Base-by-base conservation (phyloP, 768 basidiomycete species). In the Chlorophyllum brunneum region DNA sequence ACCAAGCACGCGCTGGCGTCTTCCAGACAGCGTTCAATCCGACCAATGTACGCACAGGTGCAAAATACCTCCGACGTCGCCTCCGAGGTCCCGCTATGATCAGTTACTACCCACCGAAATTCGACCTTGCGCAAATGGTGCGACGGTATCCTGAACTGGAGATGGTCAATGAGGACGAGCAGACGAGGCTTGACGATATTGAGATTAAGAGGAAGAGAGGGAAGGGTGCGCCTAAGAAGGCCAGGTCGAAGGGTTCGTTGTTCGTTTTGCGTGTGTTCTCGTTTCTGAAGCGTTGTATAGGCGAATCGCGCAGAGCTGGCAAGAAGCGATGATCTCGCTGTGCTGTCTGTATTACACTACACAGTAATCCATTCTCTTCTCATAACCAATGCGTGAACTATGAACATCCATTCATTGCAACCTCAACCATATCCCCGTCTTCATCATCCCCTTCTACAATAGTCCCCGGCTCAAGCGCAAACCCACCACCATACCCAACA, bases 21-120 rank as follows among this genome's bases (percentile, higher is more conserved):
- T 95, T 98, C 63, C 82, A 92, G 63, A 95, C 92, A 7, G 75
- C 86, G 3, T 92, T 88, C 70, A 98, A 98, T 69, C 95, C 95
- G 0, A 78, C 78, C 2, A 80, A 80, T 23, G 65, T 82, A 11
- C 85, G 95, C 15, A 94, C 89, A 0, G 95, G 95, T 15, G 87
- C 92, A 23, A 98, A 98, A 71, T 93, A 95, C 71, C 82, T 98
- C 40, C 83, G 87, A 16, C 76, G 80, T 11, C 78, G 87, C 15
- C 80, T 98, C 30, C 82, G 85, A 0, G 95, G 95, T 0, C 92
- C 92, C 0, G 79, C 91, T 23, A 89, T 97, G 85, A 64, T 86
- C 57, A 72, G 79, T 4, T 98, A 98, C 72, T 94, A 95, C 69
- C 88, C 88, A 0, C 65, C 70, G 18, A 67, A 71, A n/a, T 60